These are phyloP conservation scores for Brassica incana DNA, from an alignment of 345 rosid genomes.

Conservation along the genomic window DNA sequence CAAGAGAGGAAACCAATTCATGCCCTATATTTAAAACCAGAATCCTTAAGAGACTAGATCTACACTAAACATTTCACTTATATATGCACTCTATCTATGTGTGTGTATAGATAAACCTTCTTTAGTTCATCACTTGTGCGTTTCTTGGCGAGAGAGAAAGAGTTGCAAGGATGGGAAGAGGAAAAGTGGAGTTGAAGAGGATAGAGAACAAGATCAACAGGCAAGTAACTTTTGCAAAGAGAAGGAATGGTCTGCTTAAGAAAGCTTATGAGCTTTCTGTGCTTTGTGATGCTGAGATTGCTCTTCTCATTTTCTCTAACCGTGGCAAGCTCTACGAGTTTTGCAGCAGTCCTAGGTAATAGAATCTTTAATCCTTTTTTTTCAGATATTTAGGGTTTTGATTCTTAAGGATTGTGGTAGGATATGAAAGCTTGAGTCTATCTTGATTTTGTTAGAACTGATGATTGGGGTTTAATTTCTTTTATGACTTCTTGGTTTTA, in stretches of 20 bases:
- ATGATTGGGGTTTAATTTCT: slow-evolving; percentile 22
- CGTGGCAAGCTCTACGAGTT: slow-evolving; percentile 68
- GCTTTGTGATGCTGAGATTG: slow-evolving; percentile 48
- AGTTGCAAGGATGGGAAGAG: slow-evolving; percentile 51
- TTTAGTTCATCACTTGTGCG: slow-evolving; percentile 9
- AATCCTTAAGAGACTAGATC: slow-evolving; percentile 32
- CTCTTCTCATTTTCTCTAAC: slow-evolving; percentile 67
- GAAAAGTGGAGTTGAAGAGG: slow-evolving; percentile 63
- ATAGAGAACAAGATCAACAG: slow-evolving; percentile 66
- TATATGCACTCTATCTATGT: slow-evolving; percentile 12
- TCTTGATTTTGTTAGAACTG: slow-evolving; percentile 10
- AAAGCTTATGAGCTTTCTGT: slow-evolving; percentile 46
- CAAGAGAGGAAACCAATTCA: slow-evolving; percentile 30
- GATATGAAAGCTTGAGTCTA: background rate
- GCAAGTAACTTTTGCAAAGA: slow-evolving; percentile 45
- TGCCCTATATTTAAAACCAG: slow-evolving; percentile 37
- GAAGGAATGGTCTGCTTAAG: slow-evolving; percentile 44
- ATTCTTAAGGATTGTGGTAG: background rate
- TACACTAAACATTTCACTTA: slow-evolving; percentile 5
- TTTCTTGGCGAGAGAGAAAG: slow-evolving; percentile 29
- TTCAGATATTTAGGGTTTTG: slow-evolving; percentile 29
- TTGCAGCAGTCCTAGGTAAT: slow-evolving; percentile 57
- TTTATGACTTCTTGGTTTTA: slow-evolving; percentile 1
- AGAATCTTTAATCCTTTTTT: background rate
- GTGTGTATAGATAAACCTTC: slow-evolving; percentile 27